Evolutionary conservation across 2,329 filamentous ascomycete genomes (phyloP).

Genomic region (Phialophora tarda): DNA sequence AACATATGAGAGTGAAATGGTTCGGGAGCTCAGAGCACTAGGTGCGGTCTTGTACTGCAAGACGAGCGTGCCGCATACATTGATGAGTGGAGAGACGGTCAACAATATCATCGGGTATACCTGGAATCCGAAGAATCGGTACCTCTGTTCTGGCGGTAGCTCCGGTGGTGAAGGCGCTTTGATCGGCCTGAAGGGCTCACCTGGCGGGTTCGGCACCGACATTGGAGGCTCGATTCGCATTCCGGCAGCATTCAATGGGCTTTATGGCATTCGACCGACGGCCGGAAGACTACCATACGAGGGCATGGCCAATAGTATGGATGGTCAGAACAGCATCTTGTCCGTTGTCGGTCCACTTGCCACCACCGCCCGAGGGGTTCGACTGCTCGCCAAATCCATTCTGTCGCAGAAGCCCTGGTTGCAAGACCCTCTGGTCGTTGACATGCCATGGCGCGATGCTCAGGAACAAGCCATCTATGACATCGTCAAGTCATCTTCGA

Average conservation of each 20-base stretch:
- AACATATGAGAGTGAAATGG: conserved; percentile 63
- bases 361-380: conserved; percentile 60
- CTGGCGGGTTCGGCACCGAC: conserved; percentile 65
- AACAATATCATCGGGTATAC: conserved; percentile 67
- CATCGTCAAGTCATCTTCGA: conserved; percentile 46
- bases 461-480: conserved; percentile 46
- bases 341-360: conserved; percentile 69
- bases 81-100: conserved; percentile 64
- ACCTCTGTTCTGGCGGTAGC: conserved; percentile 61
- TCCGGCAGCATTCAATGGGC: conserved; percentile 64
- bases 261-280: conserved; percentile 63
- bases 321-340: conserved; percentile 67
- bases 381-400: conserved; percentile 62
- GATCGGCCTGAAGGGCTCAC: conserved; percentile 59
- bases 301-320: conserved; percentile 67
- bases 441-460: conserved; percentile 68
- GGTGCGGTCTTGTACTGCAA: conserved; percentile 63
- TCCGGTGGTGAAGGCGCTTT: conserved; percentile 66
- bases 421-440: conserved; percentile 67
- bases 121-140: conserved; percentile 62
- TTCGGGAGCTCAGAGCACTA: conserved; percentile 58
- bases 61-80: conserved; percentile 63
- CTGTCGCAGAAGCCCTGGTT: conserved; percentile 68
- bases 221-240: conserved; percentile 63
- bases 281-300: conserved; percentile 60